Evolutionary conservation across 192 early-diverging fungal genomes (phyloP).

Genomic region (Coemansia javaensis): DNA sequence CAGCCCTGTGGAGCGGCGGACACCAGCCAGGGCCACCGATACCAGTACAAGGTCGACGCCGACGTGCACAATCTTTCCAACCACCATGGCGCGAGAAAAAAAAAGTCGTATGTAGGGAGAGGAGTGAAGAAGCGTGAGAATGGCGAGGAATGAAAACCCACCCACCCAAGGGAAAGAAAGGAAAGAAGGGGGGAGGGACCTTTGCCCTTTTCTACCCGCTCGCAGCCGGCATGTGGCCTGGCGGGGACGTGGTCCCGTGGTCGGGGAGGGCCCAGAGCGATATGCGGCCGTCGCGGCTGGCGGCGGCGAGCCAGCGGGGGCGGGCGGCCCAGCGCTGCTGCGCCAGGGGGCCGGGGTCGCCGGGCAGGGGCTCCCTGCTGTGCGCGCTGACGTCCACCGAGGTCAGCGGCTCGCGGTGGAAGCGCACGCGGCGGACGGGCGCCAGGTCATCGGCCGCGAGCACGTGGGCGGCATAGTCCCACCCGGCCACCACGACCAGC

Average conservation of each 20-base stretch:
- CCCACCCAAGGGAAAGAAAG: too few species aligned
- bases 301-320: constrained; percentile 40
- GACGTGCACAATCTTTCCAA: constrained; percentile 24
- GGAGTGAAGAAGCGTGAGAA: too few species aligned
- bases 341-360: constrained; percentile 13
- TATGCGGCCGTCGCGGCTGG: constrained; percentile 36
- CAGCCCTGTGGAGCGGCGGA: constrained; percentile 24
- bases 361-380: constrained; percentile 4
- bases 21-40: constrained; percentile 33
- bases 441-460: constrained; percentile 8
- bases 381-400: constrained; percentile 27
- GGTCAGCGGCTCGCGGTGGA: constrained; percentile 40
- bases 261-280: constrained; percentile 28
- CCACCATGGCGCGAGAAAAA: constrained; percentile 4
- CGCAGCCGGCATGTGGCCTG: not conserved
- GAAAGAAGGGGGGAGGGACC: not conserved
- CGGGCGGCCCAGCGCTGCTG: constrained; percentile 36
- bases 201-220: not conserved
- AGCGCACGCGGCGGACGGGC: constrained; percentile 4
- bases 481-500: constrained; percentile 29
- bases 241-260: not conserved
- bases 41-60: constrained; percentile 31
- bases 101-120: too few species aligned
- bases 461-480: constrained; percentile 39
- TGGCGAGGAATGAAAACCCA: too few species aligned